phyloP scores from a whole-genome alignment of 2,329 filamentous ascomycete genomes.

The Shiraia bambusicola region DNA sequence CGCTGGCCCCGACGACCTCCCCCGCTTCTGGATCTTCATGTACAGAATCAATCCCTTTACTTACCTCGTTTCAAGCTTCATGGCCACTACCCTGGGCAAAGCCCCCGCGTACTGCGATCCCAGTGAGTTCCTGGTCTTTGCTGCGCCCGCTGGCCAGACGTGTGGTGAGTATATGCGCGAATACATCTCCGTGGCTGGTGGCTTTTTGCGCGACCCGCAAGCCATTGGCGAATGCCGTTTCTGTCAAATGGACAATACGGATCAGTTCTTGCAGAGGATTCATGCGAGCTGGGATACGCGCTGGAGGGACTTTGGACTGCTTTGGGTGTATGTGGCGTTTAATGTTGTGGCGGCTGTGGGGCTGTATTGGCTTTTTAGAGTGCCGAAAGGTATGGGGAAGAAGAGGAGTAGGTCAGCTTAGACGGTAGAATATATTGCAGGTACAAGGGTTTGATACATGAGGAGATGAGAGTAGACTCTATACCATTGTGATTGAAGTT shows the following conservation, averaged over 20 bases:
- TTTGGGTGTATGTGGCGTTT: constrained; percentile 55
- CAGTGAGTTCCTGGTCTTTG: constrained; percentile 46
- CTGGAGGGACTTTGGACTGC: constrained; percentile 61
- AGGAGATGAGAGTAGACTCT: no score
- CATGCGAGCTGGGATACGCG: constrained; percentile 50
- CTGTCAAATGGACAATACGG: constrained; percentile 50
- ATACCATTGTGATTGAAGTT: no score
- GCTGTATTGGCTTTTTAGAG: constrained; percentile 56
- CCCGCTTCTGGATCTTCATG: constrained; percentile 79
- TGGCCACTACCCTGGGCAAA: constrained; percentile 45
- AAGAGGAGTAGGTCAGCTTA: constrained; percentile 18
- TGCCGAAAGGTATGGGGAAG: constrained; percentile 51
- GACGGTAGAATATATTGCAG: not conserved
- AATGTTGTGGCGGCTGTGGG: constrained; percentile 51
- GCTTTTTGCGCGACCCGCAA: constrained; percentile 46
- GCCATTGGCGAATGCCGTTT: constrained; percentile 49
- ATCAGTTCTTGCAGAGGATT: constrained; percentile 50
- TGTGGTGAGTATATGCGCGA: constrained; percentile 48
- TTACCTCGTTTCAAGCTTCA: constrained; percentile 66
- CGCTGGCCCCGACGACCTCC: constrained; percentile 58
- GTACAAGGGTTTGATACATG: no score
- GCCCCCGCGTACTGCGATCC: constrained; percentile 52
- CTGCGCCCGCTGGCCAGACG: constrained; percentile 41
- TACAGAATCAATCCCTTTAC: constrained; percentile 68
- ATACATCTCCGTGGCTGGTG: constrained; percentile 45